Base-by-base conservation (phyloP, 2,329 filamentous ascomycete genomes). In the Calonectria pteridis region DNA sequence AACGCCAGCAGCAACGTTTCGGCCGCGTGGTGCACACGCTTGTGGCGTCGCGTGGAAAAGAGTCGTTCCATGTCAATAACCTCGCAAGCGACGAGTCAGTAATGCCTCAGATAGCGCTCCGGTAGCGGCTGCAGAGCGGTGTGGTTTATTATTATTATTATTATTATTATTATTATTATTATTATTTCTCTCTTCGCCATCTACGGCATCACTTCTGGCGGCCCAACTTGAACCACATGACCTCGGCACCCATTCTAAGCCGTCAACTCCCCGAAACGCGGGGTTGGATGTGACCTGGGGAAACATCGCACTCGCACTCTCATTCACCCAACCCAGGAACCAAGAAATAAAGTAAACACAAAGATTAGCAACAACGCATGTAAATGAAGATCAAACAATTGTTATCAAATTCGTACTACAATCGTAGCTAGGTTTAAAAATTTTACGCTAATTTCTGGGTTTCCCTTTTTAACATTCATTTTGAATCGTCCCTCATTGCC, bases 221-320 rank as follows among this genome's bases (percentile, higher is more conserved):
- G 35, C 55, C 55, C 33, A 62, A 62, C 55, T 28, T 16, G 10
- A 35, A 16, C 26, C 49, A 46, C 31, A n/a, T 58, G 53, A 59
- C 66, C 66, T 68, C 66, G 66, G 66, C 29, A 23, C 51, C 20
- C 23, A 20, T 46, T 6, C 5, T 18, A 35, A 53, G 28, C 55
- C 66, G 31, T 46, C 26, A 69, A 69, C 67, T 69, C 67, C 67
- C 67, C 67, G 67, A 69, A 69, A 69, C 53, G 67, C 53, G 67
- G 67, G 67, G 67, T 62, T 62, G 29, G 10, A 29, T 7, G 23
- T 7, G 23, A 20, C 50, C 16, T 37, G 55, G 55, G 55, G 50
- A 68, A 37, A 40, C 14, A 28, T 37, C 23, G 18, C 35, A 20
- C 16, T 28, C 16, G 18, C 58, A 33, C 37, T 29, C 28, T 46